Conservation (phyloP, 2,329 filamentous ascomycete species). For the Plectosphaerella plurivora region DNA sequence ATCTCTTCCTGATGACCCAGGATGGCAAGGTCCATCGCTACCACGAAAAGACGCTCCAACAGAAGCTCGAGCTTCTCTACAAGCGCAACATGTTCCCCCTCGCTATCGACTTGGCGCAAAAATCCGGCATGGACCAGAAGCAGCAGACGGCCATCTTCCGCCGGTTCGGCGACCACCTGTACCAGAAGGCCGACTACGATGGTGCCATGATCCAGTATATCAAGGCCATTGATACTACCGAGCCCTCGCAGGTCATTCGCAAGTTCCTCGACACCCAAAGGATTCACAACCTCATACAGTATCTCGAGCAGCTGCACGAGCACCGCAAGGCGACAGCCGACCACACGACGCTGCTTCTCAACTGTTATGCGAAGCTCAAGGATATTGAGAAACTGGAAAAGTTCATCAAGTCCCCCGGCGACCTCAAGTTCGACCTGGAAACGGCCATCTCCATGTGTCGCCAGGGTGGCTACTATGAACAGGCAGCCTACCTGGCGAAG, state of each 20-base stretch:
- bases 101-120: slow-evolving; percentile 89
- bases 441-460: slow-evolving; percentile 97
- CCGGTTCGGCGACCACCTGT: slow-evolving; percentile 89
- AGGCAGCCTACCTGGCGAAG: slow-evolving; percentile 90
- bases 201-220: slow-evolving; percentile 99
- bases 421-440: slow-evolving; percentile 93
- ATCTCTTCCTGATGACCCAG: slow-evolving; percentile 82
- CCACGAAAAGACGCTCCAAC: slow-evolving; percentile 83
- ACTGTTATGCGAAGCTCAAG: slow-evolving; percentile 97
- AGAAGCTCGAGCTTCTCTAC: slow-evolving; percentile 89
- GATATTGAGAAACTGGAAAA: slow-evolving; percentile 94
- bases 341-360: slow-evolving; percentile 88
- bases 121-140: slow-evolving; percentile 70
- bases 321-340: slow-evolving; percentile 90
- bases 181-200: slow-evolving; percentile 93
- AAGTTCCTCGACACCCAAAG: slow-evolving; percentile 97
- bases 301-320: slow-evolving; percentile 92
- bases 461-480: slow-evolving; percentile 94
- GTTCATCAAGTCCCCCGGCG: slow-evolving; percentile 93
- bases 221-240: slow-evolving; percentile 90
- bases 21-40: slow-evolving; percentile 92
- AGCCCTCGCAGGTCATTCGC: slow-evolving; percentile 92
- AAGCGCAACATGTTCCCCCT: slow-evolving; percentile 88
- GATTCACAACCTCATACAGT: slow-evolving; percentile 96
- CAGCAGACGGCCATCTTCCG: slow-evolving; percentile 92